Percentiles rank a stretch among this genome's conserved stretches.
Conservation (phyloP, 805 yeast species). For the Candida ipomoeae region DNA sequence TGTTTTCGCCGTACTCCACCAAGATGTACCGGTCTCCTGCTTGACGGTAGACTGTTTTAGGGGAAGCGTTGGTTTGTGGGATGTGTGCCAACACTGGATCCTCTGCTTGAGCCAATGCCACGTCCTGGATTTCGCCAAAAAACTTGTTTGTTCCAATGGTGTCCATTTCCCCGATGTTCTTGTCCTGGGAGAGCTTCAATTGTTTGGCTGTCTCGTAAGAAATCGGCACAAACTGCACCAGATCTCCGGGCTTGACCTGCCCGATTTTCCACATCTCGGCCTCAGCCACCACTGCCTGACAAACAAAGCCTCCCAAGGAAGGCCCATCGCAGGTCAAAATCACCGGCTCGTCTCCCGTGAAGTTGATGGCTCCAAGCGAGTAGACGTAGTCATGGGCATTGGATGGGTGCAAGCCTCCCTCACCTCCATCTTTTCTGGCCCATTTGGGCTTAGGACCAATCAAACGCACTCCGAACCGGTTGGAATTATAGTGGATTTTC, state of each 20-base stretch:
- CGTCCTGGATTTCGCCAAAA: constrained; percentile 19
- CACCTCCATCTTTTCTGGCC: constrained; percentile 97
- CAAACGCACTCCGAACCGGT: constrained; percentile 92
- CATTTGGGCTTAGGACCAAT: constrained; percentile 95
- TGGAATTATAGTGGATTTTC: constrained; percentile 97
- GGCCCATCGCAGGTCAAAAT: constrained; percentile 97
- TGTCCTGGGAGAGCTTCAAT: constrained; percentile 60
- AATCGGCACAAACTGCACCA: constrained; percentile 75
- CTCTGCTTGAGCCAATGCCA: constrained; percentile 39
- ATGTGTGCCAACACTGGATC: constrained; percentile 63
- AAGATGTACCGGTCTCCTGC: constrained; percentile 94
- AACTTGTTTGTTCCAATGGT: too few species aligned
- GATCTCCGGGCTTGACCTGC: constrained; percentile 93
- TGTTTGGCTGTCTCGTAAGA: constrained; percentile 61
- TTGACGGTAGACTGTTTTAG: constrained; percentile 82
- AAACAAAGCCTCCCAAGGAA: constrained; percentile 94
- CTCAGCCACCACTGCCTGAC: constrained; percentile 92
- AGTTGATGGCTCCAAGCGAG: constrained; percentile 93
- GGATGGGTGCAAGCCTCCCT: constrained; percentile 98
- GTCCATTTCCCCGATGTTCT: constrained; percentile 32
- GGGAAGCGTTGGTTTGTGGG: constrained; percentile 48
- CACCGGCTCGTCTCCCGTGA: constrained; percentile 98
- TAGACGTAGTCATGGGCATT: constrained; percentile 97
- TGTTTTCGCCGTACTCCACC: constrained; percentile 89
- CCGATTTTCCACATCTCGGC: constrained; percentile 99